phyloP scores from a whole-genome alignment of 2,329 filamentous ascomycete genomes.

The Cercospora berteroae region DNA sequence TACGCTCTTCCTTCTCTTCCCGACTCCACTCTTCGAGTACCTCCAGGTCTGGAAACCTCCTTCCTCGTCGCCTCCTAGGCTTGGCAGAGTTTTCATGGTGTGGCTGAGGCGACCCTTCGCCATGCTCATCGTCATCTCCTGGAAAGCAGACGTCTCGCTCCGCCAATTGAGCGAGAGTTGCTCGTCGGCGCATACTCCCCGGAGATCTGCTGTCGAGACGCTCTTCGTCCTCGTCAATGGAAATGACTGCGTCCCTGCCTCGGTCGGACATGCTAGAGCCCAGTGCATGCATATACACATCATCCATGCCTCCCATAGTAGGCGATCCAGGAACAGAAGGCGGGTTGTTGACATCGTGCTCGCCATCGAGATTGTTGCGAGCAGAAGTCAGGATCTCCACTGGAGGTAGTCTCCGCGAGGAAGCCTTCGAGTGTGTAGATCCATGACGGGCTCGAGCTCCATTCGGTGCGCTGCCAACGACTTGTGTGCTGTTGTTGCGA shows the following conservation, averaged over 20 bases:
- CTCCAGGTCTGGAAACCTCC: conserved; percentile 81
- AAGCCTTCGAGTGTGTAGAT: conserved; percentile 31
- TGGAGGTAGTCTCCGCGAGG: conserved; percentile 22
- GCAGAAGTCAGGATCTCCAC: conserved; percentile 15
- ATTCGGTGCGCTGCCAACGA: conserved; percentile 32
- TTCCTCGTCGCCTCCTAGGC: conserved; percentile 57
- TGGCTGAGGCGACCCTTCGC: conserved; percentile 18
- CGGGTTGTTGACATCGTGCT: conserved; percentile 62
- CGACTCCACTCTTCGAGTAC: conserved; percentile 86
- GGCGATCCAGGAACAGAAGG: conserved; percentile 62
- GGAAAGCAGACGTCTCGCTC: conserved; percentile 94
- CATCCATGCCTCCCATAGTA: conserved; percentile 55
- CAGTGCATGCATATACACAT: conserved; percentile 69
- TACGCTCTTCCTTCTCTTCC: conserved; percentile 84
- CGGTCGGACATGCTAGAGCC: conserved; percentile 44
- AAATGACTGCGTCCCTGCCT: conserved; percentile 49
- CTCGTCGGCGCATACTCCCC: conserved; percentile 43
- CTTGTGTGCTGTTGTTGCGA: conserved; percentile 29
- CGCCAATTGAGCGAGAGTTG: conserved; percentile 61
- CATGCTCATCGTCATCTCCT: conserved; percentile 55
- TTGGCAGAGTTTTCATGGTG: conserved; percentile 20
- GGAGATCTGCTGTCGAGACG: conserved; percentile 40
- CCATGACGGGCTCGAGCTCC: conserved; percentile 31
- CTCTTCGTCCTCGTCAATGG: conserved; percentile 46
- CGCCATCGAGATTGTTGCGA: conserved; percentile 17